Conservation (phyloP, 805 yeast genomes). For the Millerozyma miso region DNA sequence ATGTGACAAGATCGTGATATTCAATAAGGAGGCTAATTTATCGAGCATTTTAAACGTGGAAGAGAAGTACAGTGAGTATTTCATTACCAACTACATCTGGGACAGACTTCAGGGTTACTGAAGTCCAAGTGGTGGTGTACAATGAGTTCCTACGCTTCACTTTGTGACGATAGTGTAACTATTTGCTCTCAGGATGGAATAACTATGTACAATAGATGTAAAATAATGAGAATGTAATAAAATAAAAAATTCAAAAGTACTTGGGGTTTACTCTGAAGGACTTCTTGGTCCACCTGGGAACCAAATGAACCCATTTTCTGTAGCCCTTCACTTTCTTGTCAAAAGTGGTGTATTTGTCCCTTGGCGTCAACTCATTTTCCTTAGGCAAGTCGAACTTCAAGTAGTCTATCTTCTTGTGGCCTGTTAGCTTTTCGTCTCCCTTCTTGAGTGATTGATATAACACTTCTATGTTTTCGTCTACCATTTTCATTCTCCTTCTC, state of each 20-base stretch:
- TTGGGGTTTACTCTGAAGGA: slow-evolving; percentile 78
- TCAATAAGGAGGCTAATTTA: slow-evolving; percentile 43
- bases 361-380: slow-evolving; percentile 73
- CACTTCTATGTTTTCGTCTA: slow-evolving; percentile 72
- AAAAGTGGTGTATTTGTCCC: slow-evolving; percentile 85
- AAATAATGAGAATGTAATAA: background rate
- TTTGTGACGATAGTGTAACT: too few relatives aligned
- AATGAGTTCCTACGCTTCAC: too few relatives aligned
- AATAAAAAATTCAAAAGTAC: slow-evolving; percentile 41
- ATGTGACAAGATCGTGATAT: slow-evolving; percentile 41
- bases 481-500: slow-evolving; percentile 74
- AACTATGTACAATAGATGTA: background rate
- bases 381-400: slow-evolving; percentile 55
- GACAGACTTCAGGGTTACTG: slow-evolving; percentile 35
- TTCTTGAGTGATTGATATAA: slow-evolving; percentile 39
- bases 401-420: slow-evolving; percentile 33
- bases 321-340: slow-evolving; percentile 70
- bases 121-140: too few relatives aligned
- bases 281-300: slow-evolving; percentile 88
- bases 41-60: slow-evolving; percentile 50
- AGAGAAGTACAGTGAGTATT: slow-evolving; percentile 58
- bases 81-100: slow-evolving; percentile 76
- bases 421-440: slow-evolving; percentile 29
- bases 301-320: slow-evolving; percentile 82
- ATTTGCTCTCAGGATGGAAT: background rate